Evolutionary conservation across 768 basidiomycete genomes (phyloP), one percentile per base, ranked within the genome.

Genomic region (Termitomyces sp.): DNA sequence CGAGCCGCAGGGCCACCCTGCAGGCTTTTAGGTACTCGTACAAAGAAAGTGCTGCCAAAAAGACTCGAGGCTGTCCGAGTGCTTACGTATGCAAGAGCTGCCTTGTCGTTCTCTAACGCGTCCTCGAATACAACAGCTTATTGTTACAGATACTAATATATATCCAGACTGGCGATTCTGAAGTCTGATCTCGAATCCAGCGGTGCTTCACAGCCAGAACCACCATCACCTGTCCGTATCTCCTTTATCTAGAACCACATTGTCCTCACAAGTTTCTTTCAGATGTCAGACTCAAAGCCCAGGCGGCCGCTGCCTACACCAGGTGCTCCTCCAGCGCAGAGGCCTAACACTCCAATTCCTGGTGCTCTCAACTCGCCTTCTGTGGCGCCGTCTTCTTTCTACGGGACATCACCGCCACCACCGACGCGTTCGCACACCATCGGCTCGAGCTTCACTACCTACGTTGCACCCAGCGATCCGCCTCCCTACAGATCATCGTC

Each of bases 221-320:
- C 32, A 25, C 29, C 48, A 57, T 60, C 48, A 54, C 40, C 56
- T 48, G 56, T 60, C 20, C 8, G 46, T 57, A 57, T 60, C 42
- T 32, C 40, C 54, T 32, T 48, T 38, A 58, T 50, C 60, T 25
- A 0, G 11, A 38, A 47, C 46, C 12, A 49, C 20, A 34, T 29
- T 53, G 42, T 46, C 34, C 48, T 51, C 14, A 43, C 51, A 49
- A 42, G 15, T n/a, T 11, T 31, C 17, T 45, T 14, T 14, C 51
- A 61, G 47, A 86, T 86, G 84, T 25, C 25, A 25, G 84, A 86
- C 56, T 73, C 72, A 2, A 81, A 80, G 62, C 65, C 70, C 43
- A 75, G 83, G 65, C 78, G 83, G 20, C 83, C 83, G 9, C 69
- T 80, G 40, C 79, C 81, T 11, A 80, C 79, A 4, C 78, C 81